These are phyloP conservation scores for Aspergillus melleus DNA, from an alignment of 2,329 filamentous ascomycete species.

Conservation along the genomic window DNA sequence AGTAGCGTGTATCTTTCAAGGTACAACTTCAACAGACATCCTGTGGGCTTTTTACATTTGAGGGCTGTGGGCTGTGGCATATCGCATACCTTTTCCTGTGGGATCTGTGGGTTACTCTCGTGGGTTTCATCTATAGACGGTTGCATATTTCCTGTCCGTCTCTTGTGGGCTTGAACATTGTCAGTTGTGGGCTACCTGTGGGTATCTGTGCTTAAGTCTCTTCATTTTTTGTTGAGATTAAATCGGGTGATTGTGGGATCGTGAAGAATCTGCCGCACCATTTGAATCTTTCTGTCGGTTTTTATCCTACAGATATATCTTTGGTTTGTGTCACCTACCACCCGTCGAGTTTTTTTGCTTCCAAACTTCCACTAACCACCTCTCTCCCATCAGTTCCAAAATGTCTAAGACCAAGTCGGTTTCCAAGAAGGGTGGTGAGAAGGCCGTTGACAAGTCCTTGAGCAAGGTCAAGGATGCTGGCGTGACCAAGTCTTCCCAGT, in stretches of 20 bases:
- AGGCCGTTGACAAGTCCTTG: slow-evolving; percentile 44
- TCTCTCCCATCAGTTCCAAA: slow-evolving; percentile 26
- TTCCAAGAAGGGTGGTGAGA: slow-evolving; percentile 39
- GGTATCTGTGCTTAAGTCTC: slow-evolving; percentile 31
- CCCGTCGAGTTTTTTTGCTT: not conserved
- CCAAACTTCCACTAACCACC: slow-evolving; percentile 18
- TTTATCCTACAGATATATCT: slow-evolving; percentile 5
- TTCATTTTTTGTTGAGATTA: slow-evolving; percentile 20
- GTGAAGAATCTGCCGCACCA: slow-evolving; percentile 36
- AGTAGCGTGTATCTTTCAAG: slow-evolving; percentile 35
- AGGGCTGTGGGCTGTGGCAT: slow-evolving; percentile 45
- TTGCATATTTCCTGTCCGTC: slow-evolving; percentile 44
- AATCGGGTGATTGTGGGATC: slow-evolving; percentile 40
- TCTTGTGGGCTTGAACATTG: slow-evolving; percentile 46
- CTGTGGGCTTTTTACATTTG: slow-evolving; percentile 41
- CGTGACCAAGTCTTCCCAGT: slow-evolving; percentile 47
- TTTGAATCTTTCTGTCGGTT: slow-evolving; percentile 19
- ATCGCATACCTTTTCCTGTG: slow-evolving; percentile 44
- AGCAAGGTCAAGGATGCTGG: slow-evolving; percentile 50
- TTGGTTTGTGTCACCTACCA: slow-evolving; percentile 5
- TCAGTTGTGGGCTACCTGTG: slow-evolving; percentile 44
- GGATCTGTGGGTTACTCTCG: slow-evolving; percentile 41
- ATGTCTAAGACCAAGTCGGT: slow-evolving; percentile 49
- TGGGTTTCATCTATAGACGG: slow-evolving; percentile 43
- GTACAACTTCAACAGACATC: slow-evolving; percentile 37